Percentiles rank a stretch among this genome's conserved stretches.
These are phyloP conservation scores for Fusarium nanum DNA, from an alignment of 2,329 filamentous ascomycete genomes.

Conservation along the genomic window DNA sequence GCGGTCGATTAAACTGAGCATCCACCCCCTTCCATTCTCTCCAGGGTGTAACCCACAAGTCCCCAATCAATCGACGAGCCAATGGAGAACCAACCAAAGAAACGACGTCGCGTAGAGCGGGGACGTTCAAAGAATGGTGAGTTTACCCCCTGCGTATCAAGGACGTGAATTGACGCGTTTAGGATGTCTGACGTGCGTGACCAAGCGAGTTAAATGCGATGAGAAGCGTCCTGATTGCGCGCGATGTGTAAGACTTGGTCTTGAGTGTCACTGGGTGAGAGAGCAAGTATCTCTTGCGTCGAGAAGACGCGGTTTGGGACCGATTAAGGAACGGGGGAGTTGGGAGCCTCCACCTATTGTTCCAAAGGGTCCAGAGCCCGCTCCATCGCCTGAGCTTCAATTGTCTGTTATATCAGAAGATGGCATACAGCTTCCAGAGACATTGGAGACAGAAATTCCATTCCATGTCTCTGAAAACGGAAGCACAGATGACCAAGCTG, in stretches of 20 bases:
- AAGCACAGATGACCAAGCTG: not conserved
- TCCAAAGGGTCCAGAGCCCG: not conserved
- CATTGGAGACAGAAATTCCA: accelerated
- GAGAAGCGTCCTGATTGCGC: not conserved
- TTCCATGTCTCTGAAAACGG: not conserved
- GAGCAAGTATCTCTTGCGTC: constrained; percentile 1
- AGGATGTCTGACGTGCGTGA: constrained; percentile 15
- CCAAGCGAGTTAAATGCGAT: constrained; percentile 19
- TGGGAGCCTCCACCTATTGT: not conserved
- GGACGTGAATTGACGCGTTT: not conserved
- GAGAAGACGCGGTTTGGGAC: constrained; percentile 4
- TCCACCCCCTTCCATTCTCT: not conserved
- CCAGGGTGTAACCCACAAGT: not conserved
- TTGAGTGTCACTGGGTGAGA: not conserved
- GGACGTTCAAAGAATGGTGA: constrained; percentile 23
- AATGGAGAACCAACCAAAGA: not conserved
- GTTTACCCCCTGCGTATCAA: not conserved
- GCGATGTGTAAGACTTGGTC: not conserved
- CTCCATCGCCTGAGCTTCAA: not conserved
- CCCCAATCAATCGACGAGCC: not conserved
- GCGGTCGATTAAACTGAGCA: not conserved
- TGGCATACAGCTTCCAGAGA: not conserved
- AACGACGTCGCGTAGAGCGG: constrained; percentile 22
- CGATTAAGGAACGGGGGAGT: constrained; percentile 3
- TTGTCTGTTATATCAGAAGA: not conserved